Percentiles rank a stretch among this genome's conserved stretches.
Evolutionary conservation across 345 rosid species (phyloP).

Genomic region (Boechera retrofracta): DNA sequence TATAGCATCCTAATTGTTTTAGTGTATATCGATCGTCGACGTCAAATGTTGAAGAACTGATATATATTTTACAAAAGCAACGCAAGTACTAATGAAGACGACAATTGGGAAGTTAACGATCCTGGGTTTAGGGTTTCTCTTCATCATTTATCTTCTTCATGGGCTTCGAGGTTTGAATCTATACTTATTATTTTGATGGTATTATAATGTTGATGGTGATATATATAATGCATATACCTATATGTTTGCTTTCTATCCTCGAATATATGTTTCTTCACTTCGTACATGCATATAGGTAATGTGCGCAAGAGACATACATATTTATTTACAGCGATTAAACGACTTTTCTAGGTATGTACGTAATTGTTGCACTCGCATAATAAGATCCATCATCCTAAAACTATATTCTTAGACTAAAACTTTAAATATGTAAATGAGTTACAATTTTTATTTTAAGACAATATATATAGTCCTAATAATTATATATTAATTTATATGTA

Average conservation of each 20-base stretch:
- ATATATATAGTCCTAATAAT: not conserved
- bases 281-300: not conserved
- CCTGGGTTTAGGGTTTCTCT: slow-evolving; percentile 25
- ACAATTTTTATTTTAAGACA: not conserved
- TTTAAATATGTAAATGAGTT: not conserved
- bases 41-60: slow-evolving; percentile 11
- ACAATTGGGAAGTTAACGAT: slow-evolving; percentile 6
- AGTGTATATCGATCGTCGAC: not conserved
- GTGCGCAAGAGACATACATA: not conserved
- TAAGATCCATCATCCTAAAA: not conserved
- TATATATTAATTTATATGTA: not conserved
- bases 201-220: not conserved
- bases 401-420: not conserved
- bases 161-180: slow-evolving; percentile 34
- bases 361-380: not conserved
- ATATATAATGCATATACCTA: not conserved
- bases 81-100: slow-evolving; percentile 11
- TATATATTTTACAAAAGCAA: not conserved
- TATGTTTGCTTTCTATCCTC: not conserved
- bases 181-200: not conserved
- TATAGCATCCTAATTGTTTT: not conserved
- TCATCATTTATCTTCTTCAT: slow-evolving; percentile 25
- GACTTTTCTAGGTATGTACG: not conserved
- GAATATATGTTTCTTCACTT: slow-evolving; percentile 7
- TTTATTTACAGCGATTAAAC: not conserved